A percentile compares a stretch with the other conserved stretches of the same genome.
phyloP scores from a whole-genome alignment of 805 yeast genomes.

The Ogataea wickerhamii region DNA sequence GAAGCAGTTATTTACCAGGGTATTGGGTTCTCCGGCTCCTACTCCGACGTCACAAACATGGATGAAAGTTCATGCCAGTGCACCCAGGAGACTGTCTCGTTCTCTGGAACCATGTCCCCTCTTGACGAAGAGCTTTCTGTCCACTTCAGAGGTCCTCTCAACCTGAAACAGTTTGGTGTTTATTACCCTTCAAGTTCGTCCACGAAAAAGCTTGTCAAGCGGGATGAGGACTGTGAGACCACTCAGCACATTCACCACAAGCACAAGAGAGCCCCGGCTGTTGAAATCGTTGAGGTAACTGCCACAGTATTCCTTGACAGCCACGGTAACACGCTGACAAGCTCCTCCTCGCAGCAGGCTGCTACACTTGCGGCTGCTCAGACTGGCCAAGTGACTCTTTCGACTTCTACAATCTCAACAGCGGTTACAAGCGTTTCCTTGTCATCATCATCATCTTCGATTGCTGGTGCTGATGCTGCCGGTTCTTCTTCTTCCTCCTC shows the following conservation, averaged over 20 bases:
- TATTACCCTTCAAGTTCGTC: slow-evolving; percentile 62
- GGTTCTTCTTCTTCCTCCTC: slow-evolving; percentile 11
- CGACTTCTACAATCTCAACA: slow-evolving; percentile 27
- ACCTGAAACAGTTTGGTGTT: slow-evolving; percentile 81
- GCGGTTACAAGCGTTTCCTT: slow-evolving; percentile 26
- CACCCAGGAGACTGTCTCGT: slow-evolving; percentile 50
- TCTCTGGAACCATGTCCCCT: slow-evolving; percentile 75
- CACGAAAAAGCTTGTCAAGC: slow-evolving; percentile 30
- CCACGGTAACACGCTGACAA: slow-evolving; percentile 42
- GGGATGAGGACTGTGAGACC: slow-evolving; percentile 43
- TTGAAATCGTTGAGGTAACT: slow-evolving; percentile 67
- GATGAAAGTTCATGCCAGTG: slow-evolving; percentile 58
- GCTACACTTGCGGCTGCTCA: slow-evolving; percentile 21
- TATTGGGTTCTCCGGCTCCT: slow-evolving; percentile 84
- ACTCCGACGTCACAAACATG: slow-evolving; percentile 71
- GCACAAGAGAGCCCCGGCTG: slow-evolving; percentile 61
- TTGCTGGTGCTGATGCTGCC: slow-evolving; percentile 22
- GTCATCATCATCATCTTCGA: slow-evolving; percentile 34
- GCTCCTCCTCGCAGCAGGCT: slow-evolving; percentile 26
- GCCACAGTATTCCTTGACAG: slow-evolving; percentile 70
- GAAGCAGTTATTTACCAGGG: slow-evolving; percentile 50
- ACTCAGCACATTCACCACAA: slow-evolving; percentile 44
- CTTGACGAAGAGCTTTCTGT: slow-evolving; percentile 83
- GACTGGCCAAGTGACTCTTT: slow-evolving; percentile 27
- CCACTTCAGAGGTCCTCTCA: slow-evolving; percentile 87